phyloP scores from a whole-genome alignment of 2,329 filamentous ascomycete genomes.

The Neocucurbitaria cava region DNA sequence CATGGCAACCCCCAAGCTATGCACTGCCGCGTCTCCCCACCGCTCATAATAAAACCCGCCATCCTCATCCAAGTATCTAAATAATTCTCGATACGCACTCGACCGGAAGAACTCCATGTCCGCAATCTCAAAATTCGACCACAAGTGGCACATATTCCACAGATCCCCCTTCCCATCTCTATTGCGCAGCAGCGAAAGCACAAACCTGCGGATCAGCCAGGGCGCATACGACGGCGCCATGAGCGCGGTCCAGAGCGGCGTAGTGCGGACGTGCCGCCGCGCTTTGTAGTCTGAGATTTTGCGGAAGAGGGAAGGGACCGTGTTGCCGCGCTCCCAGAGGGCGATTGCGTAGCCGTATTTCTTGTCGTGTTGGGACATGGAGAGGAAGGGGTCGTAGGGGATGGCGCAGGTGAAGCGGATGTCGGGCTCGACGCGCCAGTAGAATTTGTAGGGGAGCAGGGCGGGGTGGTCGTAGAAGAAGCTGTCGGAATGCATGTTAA shows the following conservation, averaged over 20 bases:
- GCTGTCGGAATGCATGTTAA: no score
- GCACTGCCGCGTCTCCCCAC: constrained; percentile 95
- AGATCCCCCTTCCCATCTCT: constrained; percentile 81
- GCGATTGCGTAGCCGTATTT: constrained; percentile 97
- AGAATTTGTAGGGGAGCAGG: constrained; percentile 79
- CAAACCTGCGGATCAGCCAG: constrained; percentile 22
- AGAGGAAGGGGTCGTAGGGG: constrained; percentile 95
- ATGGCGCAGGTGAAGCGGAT: constrained; percentile 98
- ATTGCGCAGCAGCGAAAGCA: constrained; percentile 28
- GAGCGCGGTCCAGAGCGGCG: constrained; percentile 22
- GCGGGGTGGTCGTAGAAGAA: constrained; percentile 95
- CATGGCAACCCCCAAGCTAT: constrained; percentile 86
- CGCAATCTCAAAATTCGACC: constrained; percentile 96
- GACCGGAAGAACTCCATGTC: constrained; percentile 91
- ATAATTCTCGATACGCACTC: constrained; percentile 87
- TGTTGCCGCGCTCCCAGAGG: constrained; percentile 89
- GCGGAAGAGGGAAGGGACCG: constrained; percentile 67
- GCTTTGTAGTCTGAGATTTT: constrained; percentile 22
- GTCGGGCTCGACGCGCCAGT: constrained; percentile 97
- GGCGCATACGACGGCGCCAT: constrained; percentile 18
- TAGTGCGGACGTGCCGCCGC: constrained; percentile 7
- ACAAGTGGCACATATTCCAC: constrained; percentile 97
- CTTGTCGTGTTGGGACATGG: constrained; percentile 94
- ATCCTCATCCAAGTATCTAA: constrained; percentile 71
- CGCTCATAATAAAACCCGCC: constrained; percentile 24